phyloP scores from a whole-genome alignment of 2,329 filamentous ascomycete genomes.

The Gnomoniopsis sp. region DNA sequence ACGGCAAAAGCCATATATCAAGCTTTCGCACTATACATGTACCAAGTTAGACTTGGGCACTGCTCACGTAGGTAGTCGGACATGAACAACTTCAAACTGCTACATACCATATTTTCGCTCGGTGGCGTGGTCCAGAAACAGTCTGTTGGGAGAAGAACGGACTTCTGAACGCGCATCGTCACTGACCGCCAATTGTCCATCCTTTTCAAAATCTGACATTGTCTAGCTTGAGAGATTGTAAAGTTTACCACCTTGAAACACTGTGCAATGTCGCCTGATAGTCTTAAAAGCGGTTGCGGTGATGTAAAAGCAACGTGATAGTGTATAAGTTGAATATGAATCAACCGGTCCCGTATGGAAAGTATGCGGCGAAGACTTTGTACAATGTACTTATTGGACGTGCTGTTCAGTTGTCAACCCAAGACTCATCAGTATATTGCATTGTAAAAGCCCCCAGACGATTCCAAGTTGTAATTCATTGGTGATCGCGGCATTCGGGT shows the following conservation, averaged over 20 bases:
- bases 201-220: background rate
- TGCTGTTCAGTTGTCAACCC: too few relatives aligned
- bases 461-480: too few relatives aligned
- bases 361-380: too few relatives aligned
- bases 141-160: background rate
- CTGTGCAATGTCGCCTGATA: too few relatives aligned
- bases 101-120: conserved; percentile 5
- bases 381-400: too few relatives aligned
- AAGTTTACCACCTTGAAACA: background rate
- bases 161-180: background rate
- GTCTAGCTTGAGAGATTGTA: background rate
- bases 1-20: conserved; percentile 39
- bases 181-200: background rate
- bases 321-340: too few relatives aligned
- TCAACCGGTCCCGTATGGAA: too few relatives aligned
- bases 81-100: background rate
- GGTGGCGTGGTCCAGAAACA: background rate
- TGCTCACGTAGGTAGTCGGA: background rate
- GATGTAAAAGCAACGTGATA: too few relatives aligned
- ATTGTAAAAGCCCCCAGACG: too few relatives aligned
- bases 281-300: too few relatives aligned
- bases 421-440: too few relatives aligned
- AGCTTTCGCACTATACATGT: conserved; percentile 29
- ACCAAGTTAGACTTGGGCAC: background rate
- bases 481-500: too few relatives aligned